Evolutionary conservation across 352 stramenopile genomes (phyloP).

Genomic region (Globisporangium cylindrosporum): DNA sequence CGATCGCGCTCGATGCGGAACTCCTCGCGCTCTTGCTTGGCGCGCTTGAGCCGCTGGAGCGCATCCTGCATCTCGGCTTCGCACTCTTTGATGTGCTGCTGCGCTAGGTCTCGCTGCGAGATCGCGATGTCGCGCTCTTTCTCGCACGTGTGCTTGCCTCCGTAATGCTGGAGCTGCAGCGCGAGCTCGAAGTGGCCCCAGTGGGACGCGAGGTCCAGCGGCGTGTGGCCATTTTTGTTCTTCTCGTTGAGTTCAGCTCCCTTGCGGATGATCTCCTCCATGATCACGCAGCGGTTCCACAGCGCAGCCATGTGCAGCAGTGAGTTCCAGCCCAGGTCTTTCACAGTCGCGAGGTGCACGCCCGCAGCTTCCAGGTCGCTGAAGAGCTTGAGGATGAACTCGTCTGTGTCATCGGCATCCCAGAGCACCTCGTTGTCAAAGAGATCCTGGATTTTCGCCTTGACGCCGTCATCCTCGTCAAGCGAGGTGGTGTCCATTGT

Average conservation of each 20-base stretch:
- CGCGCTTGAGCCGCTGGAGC: constrained; percentile 26
- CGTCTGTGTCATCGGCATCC: constrained; percentile 54
- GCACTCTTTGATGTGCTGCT: constrained; percentile 33
- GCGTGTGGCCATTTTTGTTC: constrained; percentile 49
- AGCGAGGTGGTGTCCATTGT: too few relatives aligned
- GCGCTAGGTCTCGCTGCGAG: constrained; percentile 42
- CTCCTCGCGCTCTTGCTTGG: constrained; percentile 49
- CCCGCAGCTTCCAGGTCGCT: constrained; percentile 29
- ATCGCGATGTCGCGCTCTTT: constrained; percentile 55
- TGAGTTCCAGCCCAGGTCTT: constrained; percentile 43
- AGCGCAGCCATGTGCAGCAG: constrained; percentile 47
- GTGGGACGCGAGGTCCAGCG: constrained; percentile 53
- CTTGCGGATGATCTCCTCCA: constrained; percentile 45
- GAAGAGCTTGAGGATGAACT: constrained; percentile 40
- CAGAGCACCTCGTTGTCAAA: constrained; percentile 61
- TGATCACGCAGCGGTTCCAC: constrained; percentile 48
- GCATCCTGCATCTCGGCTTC: constrained; percentile 36
- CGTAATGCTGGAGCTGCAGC: constrained; percentile 56
- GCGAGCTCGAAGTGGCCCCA: constrained; percentile 53
- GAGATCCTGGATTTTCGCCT: constrained; percentile 23
- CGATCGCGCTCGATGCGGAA: constrained; percentile 52
- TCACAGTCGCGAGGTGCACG: constrained; percentile 22
- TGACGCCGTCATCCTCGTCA: not conserved
- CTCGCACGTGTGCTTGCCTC: constrained; percentile 56
- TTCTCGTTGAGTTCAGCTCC: constrained; percentile 41